Base-by-base conservation (phyloP, 1,284 basidiomycete species). In the Ganoderma meredithae region DNA sequence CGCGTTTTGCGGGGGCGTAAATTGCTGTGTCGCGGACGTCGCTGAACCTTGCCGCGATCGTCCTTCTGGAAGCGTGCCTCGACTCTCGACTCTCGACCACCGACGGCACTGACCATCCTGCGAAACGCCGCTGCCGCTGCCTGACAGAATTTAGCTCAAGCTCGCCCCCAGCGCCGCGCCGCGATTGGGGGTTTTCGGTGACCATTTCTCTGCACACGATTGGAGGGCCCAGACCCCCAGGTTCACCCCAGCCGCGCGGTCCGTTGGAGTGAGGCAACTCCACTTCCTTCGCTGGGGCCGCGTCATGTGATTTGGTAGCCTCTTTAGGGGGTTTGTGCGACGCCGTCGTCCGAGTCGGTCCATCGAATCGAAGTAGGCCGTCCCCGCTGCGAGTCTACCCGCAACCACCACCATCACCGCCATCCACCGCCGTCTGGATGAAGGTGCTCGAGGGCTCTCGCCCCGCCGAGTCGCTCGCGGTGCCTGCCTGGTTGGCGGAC, bases 1-100 rank as follows among this genome's bases (percentile, higher is more conserved):
- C 47, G 47, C n/a, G 47, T 49, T 49, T 49, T 22, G 41, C n/a
- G 47, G 47, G 47, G 47, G n/a, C 47, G 47, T 12, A 22, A 49
- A 47, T 47, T 47, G 44, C n/a, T 3, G n/a, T 47, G n/a, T 22
- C 10, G n/a, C 44, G n/a, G n/a, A 22, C 44, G 44, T 47, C 44
- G n/a, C 36, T 36, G 9, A 36, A 36, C 36, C 36, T 15, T 5
- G 19, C 17, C 43, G 43, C 43, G 43, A 44, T 44, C 19, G 43
- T 4, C 41, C 13, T 41, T 15, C 41, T 41, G 10, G 7, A 2
- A 43, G 41, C 17, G 41, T 15, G 41, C 15, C 41, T 4, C 17
- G 3, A 5, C 41, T 43, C 17, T 15, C 41, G 13, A 43, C 41
- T 31, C 31, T 31, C 31, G 31, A 1, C 31, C 31, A 31, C 31